Percentiles rank a stretch among this genome's conserved stretches.
Conservation (phyloP, 257 asterid species). For the Jasminum sambac region DNA sequence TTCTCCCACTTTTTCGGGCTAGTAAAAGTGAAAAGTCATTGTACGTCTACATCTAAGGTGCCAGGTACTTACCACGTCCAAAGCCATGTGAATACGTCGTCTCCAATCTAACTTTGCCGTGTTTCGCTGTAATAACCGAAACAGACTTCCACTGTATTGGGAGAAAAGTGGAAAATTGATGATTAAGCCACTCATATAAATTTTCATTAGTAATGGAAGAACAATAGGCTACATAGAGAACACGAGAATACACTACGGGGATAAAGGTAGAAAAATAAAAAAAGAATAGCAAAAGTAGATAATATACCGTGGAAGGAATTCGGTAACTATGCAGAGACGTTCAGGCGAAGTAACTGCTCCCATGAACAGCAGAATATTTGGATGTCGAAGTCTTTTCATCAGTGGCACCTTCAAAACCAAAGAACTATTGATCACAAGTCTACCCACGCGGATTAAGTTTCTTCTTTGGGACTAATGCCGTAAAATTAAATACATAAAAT, state of each 20-base stretch:
- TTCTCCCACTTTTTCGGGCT: too few relatives aligned
- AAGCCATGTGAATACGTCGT: conserved; percentile 85
- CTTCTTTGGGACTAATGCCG: background rate
- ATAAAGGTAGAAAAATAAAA: background rate
- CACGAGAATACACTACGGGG: conserved; percentile 4
- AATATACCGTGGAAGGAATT: conserved; percentile 92
- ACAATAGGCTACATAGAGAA: conserved; percentile 5
- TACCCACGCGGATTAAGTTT: background rate
- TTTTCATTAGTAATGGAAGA: background rate
- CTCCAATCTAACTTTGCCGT: conserved; percentile 77
- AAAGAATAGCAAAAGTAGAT: conserved; percentile 21
- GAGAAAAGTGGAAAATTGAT: conserved; percentile 17
- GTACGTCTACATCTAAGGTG: conserved; percentile 5
- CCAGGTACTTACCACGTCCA: conserved; percentile 80
- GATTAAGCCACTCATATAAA: conserved; percentile 5
- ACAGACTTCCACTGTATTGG: conserved; percentile 82
- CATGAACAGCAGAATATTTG: conserved; percentile 93
- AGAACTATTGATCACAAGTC: conserved; percentile 12
- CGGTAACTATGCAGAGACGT: conserved; percentile 92
- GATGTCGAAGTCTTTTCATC: conserved; percentile 93
- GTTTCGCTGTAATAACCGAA: conserved; percentile 74
- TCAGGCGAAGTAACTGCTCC: conserved; percentile 94
- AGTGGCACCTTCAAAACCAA: conserved; percentile 74
- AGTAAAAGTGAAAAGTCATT: too few relatives aligned
- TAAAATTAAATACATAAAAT: background rate